Percentiles rank a stretch among this genome's conserved stretches.
These are phyloP conservation scores for Penicillium sp. DNA, from an alignment of 2,329 filamentous ascomycete species.

Conservation along the genomic window DNA sequence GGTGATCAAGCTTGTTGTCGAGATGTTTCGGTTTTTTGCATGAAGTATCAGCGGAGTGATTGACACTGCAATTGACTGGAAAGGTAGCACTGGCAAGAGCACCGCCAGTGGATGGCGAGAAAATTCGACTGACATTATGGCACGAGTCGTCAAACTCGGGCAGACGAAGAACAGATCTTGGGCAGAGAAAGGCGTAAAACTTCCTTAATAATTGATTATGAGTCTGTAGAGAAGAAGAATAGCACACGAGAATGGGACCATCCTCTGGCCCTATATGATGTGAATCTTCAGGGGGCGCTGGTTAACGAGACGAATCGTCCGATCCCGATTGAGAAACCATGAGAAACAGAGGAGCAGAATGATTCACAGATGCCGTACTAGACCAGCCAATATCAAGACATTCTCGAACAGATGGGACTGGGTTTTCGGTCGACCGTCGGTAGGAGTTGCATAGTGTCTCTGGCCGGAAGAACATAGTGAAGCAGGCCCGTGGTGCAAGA, in stretches of 20 bases:
- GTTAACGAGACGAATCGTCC: background rate
- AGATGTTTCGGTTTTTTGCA: slow-evolving; percentile 63
- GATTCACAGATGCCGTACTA: background rate
- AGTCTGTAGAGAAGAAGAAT: background rate
- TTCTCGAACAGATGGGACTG: background rate
- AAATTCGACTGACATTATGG: slow-evolving; percentile 9
- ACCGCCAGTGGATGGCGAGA: slow-evolving; percentile 38
- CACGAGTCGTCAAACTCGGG: background rate
- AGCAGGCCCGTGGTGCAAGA: background rate
- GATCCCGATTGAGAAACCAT: background rate
- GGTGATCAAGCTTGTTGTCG: slow-evolving; percentile 60
- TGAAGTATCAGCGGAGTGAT: slow-evolving; percentile 65
- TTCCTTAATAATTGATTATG: background rate
- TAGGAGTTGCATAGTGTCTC: background rate
- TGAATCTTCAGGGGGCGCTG: background rate
- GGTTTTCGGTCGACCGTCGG: background rate
- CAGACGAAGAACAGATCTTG: background rate
- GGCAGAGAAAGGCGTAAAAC: background rate
- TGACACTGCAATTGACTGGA: slow-evolving; percentile 57
- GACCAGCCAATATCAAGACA: slow-evolving; percentile 14
- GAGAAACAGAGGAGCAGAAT: background rate
- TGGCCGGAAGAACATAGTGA: background rate
- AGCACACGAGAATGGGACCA: background rate
- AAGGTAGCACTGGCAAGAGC: slow-evolving; percentile 53
- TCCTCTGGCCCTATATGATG: background rate